A percentile compares a stretch with the other conserved stretches of the same genome.
Conservation (phyloP, 495 filamentous ascomycete species). For the Cairneyella variabilis region DNA sequence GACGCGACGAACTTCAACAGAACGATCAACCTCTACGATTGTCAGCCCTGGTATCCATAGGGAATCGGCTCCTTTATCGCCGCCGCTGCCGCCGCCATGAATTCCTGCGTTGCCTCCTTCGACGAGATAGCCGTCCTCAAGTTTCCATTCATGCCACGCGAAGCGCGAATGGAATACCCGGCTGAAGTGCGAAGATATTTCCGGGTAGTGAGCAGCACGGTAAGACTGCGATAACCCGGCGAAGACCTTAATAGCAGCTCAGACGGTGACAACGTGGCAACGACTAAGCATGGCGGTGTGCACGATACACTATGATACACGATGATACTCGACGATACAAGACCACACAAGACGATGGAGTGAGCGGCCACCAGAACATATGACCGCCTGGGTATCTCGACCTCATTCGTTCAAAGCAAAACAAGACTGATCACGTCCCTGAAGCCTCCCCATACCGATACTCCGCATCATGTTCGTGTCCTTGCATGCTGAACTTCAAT, state of each 20-base stretch:
- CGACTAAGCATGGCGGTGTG: slow-evolving; percentile 16
- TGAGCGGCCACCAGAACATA: slow-evolving; percentile 23
- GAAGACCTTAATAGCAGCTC: slow-evolving; percentile 18
- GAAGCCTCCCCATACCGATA: slow-evolving; percentile 4
- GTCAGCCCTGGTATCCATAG: slow-evolving; percentile 10
- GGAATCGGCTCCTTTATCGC: slow-evolving; percentile 23
- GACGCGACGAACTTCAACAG: not conserved
- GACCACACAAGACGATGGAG: slow-evolving; percentile 22
- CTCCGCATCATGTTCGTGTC: slow-evolving; percentile 3
- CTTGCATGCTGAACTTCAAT: slow-evolving; percentile 6
- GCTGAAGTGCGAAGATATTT: slow-evolving; percentile 22
- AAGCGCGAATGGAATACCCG: slow-evolving; percentile 20
- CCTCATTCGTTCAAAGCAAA: not conserved
- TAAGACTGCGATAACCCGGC: slow-evolving; percentile 1
- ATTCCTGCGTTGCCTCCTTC: slow-evolving; percentile 20
- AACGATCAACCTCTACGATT: slow-evolving; percentile 11
- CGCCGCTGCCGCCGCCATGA: slow-evolving; percentile 18
- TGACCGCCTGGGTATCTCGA: slow-evolving; percentile 16
- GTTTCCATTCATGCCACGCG: slow-evolving; percentile 19
- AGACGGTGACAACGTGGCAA: slow-evolving; percentile 18
- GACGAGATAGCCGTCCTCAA: slow-evolving; percentile 22
- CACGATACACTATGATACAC: slow-evolving; percentile 21
- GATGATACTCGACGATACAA: slow-evolving; percentile 19
- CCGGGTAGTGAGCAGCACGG: slow-evolving; percentile 10
- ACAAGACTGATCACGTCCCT: slow-evolving; percentile 4